Percentiles rank a stretch among this genome's conserved stretches.
These are phyloP conservation scores for Aspergillus floridensis DNA, from an alignment of 2,329 filamentous ascomycete genomes.

Conservation along the genomic window DNA sequence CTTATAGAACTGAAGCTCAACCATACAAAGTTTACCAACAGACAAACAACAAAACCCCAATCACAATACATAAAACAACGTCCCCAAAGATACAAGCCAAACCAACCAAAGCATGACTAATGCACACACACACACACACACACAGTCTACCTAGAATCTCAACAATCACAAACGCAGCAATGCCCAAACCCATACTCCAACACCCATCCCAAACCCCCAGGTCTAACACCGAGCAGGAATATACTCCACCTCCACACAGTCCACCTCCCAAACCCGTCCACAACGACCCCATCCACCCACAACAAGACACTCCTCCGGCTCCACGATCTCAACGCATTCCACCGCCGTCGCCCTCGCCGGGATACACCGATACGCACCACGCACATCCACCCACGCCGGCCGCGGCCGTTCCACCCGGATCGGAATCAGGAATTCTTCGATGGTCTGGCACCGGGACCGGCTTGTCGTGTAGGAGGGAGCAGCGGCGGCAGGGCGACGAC, in stretches of 20 bases:
- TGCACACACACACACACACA: no score
- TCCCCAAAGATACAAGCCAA: no score
- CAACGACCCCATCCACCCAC: neutral
- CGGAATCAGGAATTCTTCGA: constrained; percentile 14
- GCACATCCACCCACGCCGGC: neutral
- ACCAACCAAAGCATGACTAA: no score
- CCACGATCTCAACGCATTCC: constrained; percentile 14
- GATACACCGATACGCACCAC: neutral
- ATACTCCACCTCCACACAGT: constrained; percentile 15
- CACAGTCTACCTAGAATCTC: neutral
- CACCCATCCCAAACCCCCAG: neutral
- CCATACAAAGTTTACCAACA: neutral
- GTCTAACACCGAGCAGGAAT: constrained; percentile 13
- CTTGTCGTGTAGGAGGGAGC: constrained; percentile 14
- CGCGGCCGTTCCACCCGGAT: neutral
- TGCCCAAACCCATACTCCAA: neutral
- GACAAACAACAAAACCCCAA: neutral
- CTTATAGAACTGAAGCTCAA: no score
- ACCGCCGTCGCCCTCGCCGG: neutral
- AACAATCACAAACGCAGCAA: neutral
- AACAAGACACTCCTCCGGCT: constrained; percentile 10
- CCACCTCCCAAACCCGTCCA: neutral
- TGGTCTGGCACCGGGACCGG: constrained; percentile 8
- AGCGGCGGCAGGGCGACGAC: constrained; percentile 3
- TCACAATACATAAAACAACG: no score